Evolutionary conservation across 225 moss, liverwort and hornwort species (phyloP).

Genomic region (Neckera pumila): DNA sequence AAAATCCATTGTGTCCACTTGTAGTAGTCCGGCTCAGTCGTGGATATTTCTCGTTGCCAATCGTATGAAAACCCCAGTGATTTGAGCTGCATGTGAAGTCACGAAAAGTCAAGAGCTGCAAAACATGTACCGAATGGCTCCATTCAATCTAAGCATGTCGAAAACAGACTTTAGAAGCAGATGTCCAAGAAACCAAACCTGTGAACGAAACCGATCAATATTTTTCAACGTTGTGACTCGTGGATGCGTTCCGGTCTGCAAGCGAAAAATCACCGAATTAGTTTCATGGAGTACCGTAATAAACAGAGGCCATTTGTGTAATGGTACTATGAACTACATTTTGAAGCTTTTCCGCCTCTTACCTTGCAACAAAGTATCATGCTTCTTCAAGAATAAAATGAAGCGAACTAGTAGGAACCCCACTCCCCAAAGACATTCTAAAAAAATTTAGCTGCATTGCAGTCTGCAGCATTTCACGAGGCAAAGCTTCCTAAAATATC

Average conservation of each 20-base stretch:
- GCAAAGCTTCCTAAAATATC: background rate
- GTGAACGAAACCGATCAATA: conserved; percentile 73
- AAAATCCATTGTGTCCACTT: conserved; percentile 99
- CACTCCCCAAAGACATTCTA: background rate
- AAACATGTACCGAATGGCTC: background rate
- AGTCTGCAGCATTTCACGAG: background rate
- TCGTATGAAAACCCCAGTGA: conserved; percentile 89
- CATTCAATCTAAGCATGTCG: background rate
- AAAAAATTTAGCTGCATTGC: background rate
- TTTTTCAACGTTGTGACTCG: conserved; percentile 80
- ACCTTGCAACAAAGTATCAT: background rate
- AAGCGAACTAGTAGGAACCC: background rate
- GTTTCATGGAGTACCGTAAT: background rate
- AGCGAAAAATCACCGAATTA: background rate
- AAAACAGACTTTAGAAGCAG: background rate
- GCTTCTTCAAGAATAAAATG: background rate
- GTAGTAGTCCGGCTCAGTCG: conserved; percentile 93
- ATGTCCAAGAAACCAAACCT: conserved; percentile 24
- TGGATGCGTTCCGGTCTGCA: conserved; percentile 96
- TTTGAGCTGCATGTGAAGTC: conserved; percentile 55
- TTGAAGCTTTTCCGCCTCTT: background rate
- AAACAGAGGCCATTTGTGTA: background rate
- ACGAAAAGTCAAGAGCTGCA: background rate
- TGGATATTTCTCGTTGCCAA: conserved; percentile 95
- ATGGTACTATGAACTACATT: background rate